phyloP scores from a whole-genome alignment of 371 early-diverging fungal species.

The Basidiobolus meristosporus region DNA sequence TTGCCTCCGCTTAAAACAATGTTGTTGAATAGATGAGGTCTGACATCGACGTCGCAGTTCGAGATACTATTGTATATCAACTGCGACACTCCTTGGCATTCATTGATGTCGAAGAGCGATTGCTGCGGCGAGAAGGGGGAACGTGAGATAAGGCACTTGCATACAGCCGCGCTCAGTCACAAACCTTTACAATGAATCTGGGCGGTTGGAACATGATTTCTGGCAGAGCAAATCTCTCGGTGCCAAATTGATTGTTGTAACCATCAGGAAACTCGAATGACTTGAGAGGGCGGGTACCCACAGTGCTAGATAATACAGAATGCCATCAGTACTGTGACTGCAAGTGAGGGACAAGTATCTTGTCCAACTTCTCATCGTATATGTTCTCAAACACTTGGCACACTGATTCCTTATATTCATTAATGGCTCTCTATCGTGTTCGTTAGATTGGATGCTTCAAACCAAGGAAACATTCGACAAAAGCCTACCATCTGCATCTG shows the following conservation, averaged over 20 bases:
- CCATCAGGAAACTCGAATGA: conserved; percentile 91
- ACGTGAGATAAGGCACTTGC: conserved; percentile 6
- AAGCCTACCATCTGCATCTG: conserved; percentile 32
- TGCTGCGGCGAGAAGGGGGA: conserved; percentile 1
- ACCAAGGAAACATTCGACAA: too few species aligned
- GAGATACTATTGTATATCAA: conserved; percentile 47
- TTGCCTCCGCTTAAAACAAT: conserved; percentile 84
- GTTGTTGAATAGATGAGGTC: conserved; percentile 55
- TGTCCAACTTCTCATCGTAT: conserved; percentile 43
- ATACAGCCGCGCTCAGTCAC: conserved; percentile 1
- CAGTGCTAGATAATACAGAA: conserved; percentile 13
- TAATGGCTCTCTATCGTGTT: conserved; percentile 32
- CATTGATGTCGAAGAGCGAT: not conserved
- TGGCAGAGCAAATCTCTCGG: conserved; percentile 63
- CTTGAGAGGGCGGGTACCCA: conserved; percentile 39
- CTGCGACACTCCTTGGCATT: conserved; percentile 31
- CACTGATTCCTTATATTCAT: conserved; percentile 86
- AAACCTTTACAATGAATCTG: conserved; percentile 8
- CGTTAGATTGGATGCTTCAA: too few species aligned
- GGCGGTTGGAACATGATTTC: conserved; percentile 82
- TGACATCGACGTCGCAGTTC: conserved; percentile 72
- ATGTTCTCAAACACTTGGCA: conserved; percentile 63
- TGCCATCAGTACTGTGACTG: not conserved
- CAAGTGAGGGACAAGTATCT: not conserved
- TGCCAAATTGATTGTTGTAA: conserved; percentile 63